These are phyloP conservation scores for Epichloe baconii DNA, from an alignment of 2,329 filamentous ascomycete species.

Conservation along the genomic window DNA sequence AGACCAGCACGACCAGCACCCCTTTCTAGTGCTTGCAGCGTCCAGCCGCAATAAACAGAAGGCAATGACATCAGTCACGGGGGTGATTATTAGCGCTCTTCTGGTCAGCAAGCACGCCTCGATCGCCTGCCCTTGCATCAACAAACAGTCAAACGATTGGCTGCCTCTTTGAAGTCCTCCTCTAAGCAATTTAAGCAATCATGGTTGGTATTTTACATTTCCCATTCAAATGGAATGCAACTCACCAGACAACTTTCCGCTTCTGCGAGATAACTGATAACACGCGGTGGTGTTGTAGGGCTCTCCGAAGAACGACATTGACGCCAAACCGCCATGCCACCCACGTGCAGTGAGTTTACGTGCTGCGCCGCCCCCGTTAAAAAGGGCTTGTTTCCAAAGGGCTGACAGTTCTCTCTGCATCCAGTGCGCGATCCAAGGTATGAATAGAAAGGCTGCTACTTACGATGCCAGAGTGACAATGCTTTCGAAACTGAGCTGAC, in stretches of 20 bases:
- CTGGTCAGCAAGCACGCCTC: too few relatives aligned
- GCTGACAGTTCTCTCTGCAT: slow-evolving; percentile 1
- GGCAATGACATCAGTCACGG: too few relatives aligned
- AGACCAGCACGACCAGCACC: too few relatives aligned
- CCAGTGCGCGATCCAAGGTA: slow-evolving; percentile 85
- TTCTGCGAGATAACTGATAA: neutral
- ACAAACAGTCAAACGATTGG: too few relatives aligned
- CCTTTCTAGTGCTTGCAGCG: too few relatives aligned
- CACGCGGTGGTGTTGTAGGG: slow-evolving; percentile 1
- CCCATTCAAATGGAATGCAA: neutral
- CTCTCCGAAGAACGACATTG: slow-evolving; percentile 53
- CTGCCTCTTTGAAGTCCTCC: too few relatives aligned
- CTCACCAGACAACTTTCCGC: neutral
- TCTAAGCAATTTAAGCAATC: neutral
- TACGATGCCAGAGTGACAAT: neutral
- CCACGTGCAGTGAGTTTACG: slow-evolving; percentile 56
- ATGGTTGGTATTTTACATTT: neutral
- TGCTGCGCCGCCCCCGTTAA: too few relatives aligned
- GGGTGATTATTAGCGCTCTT: too few relatives aligned
- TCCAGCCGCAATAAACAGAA: too few relatives aligned
- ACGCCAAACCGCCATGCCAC: slow-evolving; percentile 69
- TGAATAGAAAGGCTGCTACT: neutral
- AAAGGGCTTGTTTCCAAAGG: too few relatives aligned
- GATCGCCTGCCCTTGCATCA: too few relatives aligned
- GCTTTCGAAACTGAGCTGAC: neutral